Conservation (phyloP, 2,329 filamentous ascomycete species). For the Claviceps sp. region DNA sequence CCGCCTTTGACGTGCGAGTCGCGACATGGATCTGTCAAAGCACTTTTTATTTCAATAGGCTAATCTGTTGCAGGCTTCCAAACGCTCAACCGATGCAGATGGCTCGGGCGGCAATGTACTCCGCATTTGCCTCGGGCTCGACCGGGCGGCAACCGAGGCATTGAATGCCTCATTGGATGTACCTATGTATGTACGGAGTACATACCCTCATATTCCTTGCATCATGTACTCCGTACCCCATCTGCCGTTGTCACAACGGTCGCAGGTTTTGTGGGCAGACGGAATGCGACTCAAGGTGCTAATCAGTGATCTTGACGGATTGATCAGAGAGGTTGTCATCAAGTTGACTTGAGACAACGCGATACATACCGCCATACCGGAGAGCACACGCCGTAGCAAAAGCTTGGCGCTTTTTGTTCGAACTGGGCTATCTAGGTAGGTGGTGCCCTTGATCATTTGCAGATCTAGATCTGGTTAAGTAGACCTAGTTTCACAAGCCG, state of each 20-base stretch:
- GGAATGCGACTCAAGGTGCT: no score
- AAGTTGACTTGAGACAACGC: no score
- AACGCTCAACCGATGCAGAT: background rate
- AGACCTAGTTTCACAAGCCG: background rate
- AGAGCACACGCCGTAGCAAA: no score
- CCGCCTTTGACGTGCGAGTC: background rate
- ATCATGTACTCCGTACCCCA: conserved; percentile 1
- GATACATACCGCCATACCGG: no score
- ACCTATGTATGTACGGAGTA: background rate
- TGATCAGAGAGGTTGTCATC: background rate
- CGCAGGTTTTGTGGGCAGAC: background rate
- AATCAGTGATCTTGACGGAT: background rate
- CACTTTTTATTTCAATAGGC: background rate
- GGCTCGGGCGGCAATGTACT: background rate
- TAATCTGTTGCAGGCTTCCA: background rate
- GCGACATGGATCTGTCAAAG: background rate
- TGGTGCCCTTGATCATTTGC: background rate
- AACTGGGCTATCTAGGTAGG: no score
- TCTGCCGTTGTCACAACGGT: background rate
- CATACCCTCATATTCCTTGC: background rate
- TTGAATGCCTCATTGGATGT: background rate
- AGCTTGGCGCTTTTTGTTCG: no score
- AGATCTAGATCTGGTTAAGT: background rate
- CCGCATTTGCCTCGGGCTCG: background rate
- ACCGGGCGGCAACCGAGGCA: background rate